Conservation (phyloP, 495 filamentous ascomycete genomes). For the Aspergillus mulundensis region DNA sequence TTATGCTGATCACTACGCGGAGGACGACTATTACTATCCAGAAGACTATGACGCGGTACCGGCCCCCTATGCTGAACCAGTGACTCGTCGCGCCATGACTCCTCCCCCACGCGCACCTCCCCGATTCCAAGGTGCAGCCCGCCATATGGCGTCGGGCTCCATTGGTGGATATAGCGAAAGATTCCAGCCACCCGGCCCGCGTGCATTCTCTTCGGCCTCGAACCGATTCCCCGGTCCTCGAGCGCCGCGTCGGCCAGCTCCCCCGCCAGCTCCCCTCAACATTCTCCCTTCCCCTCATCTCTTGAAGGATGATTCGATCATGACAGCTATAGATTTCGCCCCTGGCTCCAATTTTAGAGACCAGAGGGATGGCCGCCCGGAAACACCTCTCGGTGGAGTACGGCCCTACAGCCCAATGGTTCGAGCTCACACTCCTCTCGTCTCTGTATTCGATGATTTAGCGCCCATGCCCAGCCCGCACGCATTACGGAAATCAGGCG, state of each 20-base stretch:
- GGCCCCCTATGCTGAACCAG: slow-evolving; percentile 71
- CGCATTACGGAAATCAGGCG: slow-evolving; percentile 79
- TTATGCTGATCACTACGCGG: slow-evolving; percentile 58
- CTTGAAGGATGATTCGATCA: slow-evolving; percentile 77
- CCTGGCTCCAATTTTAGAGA: slow-evolving; percentile 69
- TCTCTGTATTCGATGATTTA: slow-evolving; percentile 83
- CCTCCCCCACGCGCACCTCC: slow-evolving; percentile 80
- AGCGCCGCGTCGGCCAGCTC: slow-evolving; percentile 56
- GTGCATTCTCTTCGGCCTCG: slow-evolving; percentile 67
- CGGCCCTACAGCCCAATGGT: slow-evolving; percentile 69
- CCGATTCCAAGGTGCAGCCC: slow-evolving; percentile 56
- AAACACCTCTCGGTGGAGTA: slow-evolving; percentile 73
- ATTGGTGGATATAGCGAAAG: slow-evolving; percentile 38
- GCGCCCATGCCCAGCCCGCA: slow-evolving; percentile 85
- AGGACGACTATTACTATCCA: slow-evolving; percentile 54
- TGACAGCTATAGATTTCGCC: slow-evolving; percentile 78
- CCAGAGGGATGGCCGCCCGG: slow-evolving; percentile 66
- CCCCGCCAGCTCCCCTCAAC: slow-evolving; percentile 69
- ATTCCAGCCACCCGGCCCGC: slow-evolving; percentile 47
- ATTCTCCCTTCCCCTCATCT: slow-evolving; percentile 82
- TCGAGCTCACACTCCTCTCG: slow-evolving; percentile 70
- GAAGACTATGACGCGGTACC: slow-evolving; percentile 64
- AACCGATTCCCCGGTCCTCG: slow-evolving; percentile 47
- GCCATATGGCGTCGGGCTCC: slow-evolving; percentile 47
- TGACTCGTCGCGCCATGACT: slow-evolving; percentile 91